phyloP scores from a whole-genome alignment of 129 eudicot species.

The Chrysanthemum lavandulifolium region DNA sequence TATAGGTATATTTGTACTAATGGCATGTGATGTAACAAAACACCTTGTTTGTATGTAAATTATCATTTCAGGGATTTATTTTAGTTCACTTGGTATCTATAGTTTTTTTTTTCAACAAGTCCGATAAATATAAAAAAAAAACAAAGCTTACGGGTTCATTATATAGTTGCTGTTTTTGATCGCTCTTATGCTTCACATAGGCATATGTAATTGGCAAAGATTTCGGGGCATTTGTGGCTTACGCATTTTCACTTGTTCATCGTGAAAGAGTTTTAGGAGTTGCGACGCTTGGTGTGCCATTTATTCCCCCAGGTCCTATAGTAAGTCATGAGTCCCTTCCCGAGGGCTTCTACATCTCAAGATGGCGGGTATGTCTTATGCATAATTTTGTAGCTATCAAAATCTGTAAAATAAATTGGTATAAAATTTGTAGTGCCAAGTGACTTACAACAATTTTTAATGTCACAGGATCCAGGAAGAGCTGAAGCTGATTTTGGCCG shows the following conservation, averaged over 20 bases:
- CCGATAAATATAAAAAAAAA: neutral
- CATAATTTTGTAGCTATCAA: neutral
- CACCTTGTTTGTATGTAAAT: neutral
- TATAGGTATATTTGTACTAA: too few species aligned
- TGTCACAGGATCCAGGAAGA: constrained; percentile 39
- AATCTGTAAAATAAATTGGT: neutral
- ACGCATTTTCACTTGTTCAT: constrained; percentile 32
- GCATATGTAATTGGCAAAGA: constrained; percentile 40
- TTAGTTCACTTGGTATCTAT: too few species aligned
- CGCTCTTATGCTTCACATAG: constrained; percentile 1
- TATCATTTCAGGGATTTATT: too few species aligned
- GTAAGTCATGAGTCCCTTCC: constrained; percentile 19
- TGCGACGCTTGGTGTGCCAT: constrained; percentile 40
- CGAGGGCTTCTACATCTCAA: constrained; percentile 41
- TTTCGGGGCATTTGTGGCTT: constrained; percentile 35
- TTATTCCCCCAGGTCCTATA: constrained; percentile 23
- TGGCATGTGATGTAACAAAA: neutral
- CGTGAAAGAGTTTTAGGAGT: constrained; percentile 33
- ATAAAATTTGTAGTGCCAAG: neutral
- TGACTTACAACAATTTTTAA: neutral
- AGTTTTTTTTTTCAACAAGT: too few species aligned
- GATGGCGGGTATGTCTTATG: constrained; percentile 35
- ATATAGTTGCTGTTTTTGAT: neutral
- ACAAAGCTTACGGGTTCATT: neutral
- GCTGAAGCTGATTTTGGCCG: constrained; percentile 59